Evolutionary conservation across 805 yeast genomes (phyloP), one percentile per base, ranked within the genome.

Genomic region (Lipomyces sp.): DNA sequence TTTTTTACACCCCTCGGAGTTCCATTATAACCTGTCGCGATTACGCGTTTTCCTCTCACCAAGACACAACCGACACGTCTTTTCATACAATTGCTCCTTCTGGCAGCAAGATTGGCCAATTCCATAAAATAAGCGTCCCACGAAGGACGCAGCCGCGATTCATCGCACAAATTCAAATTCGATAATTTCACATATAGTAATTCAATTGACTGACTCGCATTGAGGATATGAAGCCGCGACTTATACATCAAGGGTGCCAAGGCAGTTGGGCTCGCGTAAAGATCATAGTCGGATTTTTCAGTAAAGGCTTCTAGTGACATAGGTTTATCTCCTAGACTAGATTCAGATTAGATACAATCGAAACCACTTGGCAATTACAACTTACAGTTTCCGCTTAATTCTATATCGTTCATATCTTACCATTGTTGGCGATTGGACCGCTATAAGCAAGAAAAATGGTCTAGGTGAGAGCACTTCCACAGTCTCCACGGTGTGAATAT

Each of bases 71-170:
- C 99, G 2, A 95, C 99, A 62, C 97, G 83, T 66, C 99, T 81
- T 77, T 95, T 95, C 98, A 95, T 95, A 80, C 99, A 95, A 72
- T 95, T 95, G 34, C 96, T 88, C 71, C 99, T 81, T 57, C 88
- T 80, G 0, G 99, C 97, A 0, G 99, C 99, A 73, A 95, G 82
- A 71, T 91, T 92, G 0, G 99, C 98, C 66, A 95, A 78, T 54
- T 87, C 82, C 99, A 95, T 95, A 77, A 95, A 95, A 76, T 95
- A 95, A 1, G 94, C 85, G 76, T 95, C 99, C 99, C 99, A 95
- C 2, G 88, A 85, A 0, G 99, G 99, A 64, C 99, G 80, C 42
- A 91, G 80, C 45, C 97, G 79, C 29, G 85, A 79, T 29, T 80
- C 76, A 60, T 91, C 87, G 65, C 76, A 65, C 8, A 87, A 70